Conservation (phyloP, 192 early-diverging fungal species). For the Martensiomyces pterosporus region DNA sequence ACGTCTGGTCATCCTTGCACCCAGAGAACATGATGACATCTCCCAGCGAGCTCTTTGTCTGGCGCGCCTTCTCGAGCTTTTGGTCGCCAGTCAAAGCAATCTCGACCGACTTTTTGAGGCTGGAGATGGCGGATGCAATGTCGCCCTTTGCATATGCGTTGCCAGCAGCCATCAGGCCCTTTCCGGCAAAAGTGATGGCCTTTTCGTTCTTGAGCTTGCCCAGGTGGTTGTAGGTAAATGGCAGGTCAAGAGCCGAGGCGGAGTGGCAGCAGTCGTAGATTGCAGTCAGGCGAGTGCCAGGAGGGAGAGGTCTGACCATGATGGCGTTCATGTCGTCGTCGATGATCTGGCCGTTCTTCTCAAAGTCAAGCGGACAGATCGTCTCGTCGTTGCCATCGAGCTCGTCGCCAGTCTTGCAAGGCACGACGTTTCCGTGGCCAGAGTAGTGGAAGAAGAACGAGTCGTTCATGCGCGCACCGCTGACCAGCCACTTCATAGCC, state of each 20-base stretch:
- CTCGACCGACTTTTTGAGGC: constrained; percentile 38
- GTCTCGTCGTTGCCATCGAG: constrained; percentile 77
- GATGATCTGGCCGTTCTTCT: constrained; percentile 58
- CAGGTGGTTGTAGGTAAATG: constrained; percentile 69
- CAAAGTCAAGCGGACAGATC: constrained; percentile 66
- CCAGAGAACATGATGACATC: constrained; percentile 81
- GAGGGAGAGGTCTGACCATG: constrained; percentile 68
- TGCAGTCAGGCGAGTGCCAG: constrained; percentile 69
- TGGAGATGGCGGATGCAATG: constrained; percentile 33
- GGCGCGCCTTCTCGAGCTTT: constrained; percentile 36
- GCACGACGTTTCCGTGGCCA: constrained; percentile 67
- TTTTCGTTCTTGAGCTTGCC: constrained; percentile 59
- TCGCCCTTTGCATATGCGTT: constrained; percentile 42
- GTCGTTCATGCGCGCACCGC: constrained; percentile 69
- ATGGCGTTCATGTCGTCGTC: constrained; percentile 75
- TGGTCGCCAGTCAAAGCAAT: constrained; percentile 40
- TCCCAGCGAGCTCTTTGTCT: constrained; percentile 52
- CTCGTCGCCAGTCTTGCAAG: constrained; percentile 65
- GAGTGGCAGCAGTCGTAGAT: constrained; percentile 87
- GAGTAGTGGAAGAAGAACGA: constrained; percentile 82
- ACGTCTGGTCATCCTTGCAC: constrained; percentile 81
- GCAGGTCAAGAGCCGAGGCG: constrained; percentile 76
- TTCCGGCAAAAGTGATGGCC: constrained; percentile 39
- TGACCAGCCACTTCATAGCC: constrained; percentile 75
- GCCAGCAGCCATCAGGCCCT: constrained; percentile 30